Evolutionary conservation across 306 rosid species (phyloP).

Genomic region (Malus orientalis): DNA sequence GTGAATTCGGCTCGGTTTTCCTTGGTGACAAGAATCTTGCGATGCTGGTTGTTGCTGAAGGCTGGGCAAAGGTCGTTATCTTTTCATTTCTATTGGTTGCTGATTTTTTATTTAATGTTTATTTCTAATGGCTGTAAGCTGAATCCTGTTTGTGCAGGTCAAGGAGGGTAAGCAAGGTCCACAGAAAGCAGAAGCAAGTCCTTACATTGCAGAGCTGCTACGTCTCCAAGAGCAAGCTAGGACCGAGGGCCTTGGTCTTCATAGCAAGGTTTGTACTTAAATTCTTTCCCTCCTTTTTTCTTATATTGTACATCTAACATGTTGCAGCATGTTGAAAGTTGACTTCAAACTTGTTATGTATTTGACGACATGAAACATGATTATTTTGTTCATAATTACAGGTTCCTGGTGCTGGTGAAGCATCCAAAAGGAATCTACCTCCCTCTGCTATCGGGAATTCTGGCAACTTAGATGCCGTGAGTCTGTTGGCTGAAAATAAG

Average conservation of each 20-base stretch:
- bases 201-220: conserved; percentile 66
- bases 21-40: conserved; percentile 76
- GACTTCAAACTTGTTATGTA: not conserved
- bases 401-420: conserved; percentile 81
- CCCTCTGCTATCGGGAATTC: conserved; percentile 87
- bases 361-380: not conserved
- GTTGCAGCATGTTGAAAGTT: not conserved
- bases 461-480: conserved; percentile 74
- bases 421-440: conserved; percentile 65
- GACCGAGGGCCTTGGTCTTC: conserved; percentile 85
- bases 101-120: not conserved
- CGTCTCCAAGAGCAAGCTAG: conserved; percentile 83
- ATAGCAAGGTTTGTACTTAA: conserved; percentile 65
- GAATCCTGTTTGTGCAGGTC: conserved; percentile 44
- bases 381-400: conserved; percentile 29
- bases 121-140: conserved; percentile 1
- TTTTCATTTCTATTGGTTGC: not conserved
- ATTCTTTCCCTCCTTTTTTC: not conserved
- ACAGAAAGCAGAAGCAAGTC: conserved; percentile 88
- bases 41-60: conserved; percentile 66
- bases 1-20: conserved; percentile 92
- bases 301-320: not conserved
- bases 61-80: conserved; percentile 85
- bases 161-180: conserved; percentile 65
- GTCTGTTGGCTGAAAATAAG: conserved; percentile 68